These are phyloP conservation scores for Aspergillus homomorphus DNA, from an alignment of 495 filamentous ascomycete species.

Conservation along the genomic window DNA sequence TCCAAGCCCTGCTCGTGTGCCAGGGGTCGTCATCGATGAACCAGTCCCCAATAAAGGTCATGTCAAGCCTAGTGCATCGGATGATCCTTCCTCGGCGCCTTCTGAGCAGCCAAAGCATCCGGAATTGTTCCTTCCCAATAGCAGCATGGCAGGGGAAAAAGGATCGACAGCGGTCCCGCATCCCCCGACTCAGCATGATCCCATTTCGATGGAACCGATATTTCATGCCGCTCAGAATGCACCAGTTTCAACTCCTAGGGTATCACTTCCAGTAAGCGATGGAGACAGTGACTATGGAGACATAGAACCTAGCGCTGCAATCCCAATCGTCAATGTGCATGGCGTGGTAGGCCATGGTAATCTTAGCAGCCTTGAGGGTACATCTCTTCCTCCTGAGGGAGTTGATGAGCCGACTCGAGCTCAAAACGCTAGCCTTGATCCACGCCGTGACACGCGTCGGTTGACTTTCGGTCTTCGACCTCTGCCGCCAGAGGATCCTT, in stretches of 20 bases:
- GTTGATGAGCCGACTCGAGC: constrained; percentile 24
- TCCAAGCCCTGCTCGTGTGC: constrained; percentile 20
- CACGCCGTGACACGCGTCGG: constrained; percentile 62
- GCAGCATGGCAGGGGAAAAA: background rate
- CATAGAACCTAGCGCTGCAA: constrained; percentile 46
- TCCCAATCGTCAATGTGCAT: constrained; percentile 33
- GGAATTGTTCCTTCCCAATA: background rate
- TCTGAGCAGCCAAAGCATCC: background rate
- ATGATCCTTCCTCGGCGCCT: background rate
- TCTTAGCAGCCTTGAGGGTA: constrained; percentile 8
- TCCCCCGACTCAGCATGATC: constrained; percentile 27
- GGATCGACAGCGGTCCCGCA: constrained; percentile 7
- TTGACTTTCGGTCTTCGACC: constrained; percentile 90
- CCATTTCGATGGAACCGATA: constrained; percentile 11
- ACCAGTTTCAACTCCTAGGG: constrained; percentile 33
- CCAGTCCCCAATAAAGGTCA: background rate
- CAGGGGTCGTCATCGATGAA: constrained; percentile 15
- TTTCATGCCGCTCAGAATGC: constrained; percentile 10
- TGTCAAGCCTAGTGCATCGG: background rate
- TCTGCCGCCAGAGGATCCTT: constrained; percentile 82
- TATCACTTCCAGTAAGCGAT: constrained; percentile 47
- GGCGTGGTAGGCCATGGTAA: constrained; percentile 24
- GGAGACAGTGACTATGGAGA: constrained; percentile 63
- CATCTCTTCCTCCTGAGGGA: constrained; percentile 14
- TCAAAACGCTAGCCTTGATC: constrained; percentile 27